Evolutionary conservation across 106 monocot genomes (phyloP).

Genomic region (Alisma plantagoaquatica): DNA sequence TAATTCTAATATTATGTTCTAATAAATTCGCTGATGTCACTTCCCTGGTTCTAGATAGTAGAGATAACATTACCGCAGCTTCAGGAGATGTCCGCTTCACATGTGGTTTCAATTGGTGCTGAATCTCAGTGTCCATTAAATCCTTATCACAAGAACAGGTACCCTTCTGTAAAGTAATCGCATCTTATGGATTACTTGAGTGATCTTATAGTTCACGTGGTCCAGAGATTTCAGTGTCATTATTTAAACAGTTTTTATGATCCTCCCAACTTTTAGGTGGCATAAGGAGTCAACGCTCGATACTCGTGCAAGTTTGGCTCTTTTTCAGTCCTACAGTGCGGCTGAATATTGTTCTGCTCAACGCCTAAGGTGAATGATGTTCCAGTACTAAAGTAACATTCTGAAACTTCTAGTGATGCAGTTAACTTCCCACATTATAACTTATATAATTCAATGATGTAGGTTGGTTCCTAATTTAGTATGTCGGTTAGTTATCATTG

Average conservation of each 20-base stretch:
- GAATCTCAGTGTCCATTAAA: constrained; percentile 54
- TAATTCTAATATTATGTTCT: too few species aligned
- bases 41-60: constrained; percentile 32
- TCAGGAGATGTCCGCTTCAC: constrained; percentile 71
- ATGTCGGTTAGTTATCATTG: too few species aligned
- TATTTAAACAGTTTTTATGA: too few species aligned
- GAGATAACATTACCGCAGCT: constrained; percentile 86
- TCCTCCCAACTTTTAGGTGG: too few species aligned
- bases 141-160: constrained; percentile 71
- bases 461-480: too few species aligned
- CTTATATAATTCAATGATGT: too few species aligned
- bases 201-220: too few species aligned
- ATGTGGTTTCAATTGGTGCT: constrained; percentile 88
- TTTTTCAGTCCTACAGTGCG: constrained; percentile 68
- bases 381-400: too few species aligned
- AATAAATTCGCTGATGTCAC: not conserved
- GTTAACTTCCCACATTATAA: too few species aligned
- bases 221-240: too few species aligned
- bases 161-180: not conserved
- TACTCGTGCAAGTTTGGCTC: constrained; percentile 56
- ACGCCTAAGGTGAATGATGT: constrained; percentile 54
- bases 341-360: constrained; percentile 90
- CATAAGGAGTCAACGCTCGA: constrained; percentile 62
- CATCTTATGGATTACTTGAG: not conserved
- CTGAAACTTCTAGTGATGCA: too few species aligned